Percentiles rank a stretch among this genome's conserved stretches.
Conservation (phyloP, 768 basidiomycete genomes). For the Rhizopogon sp. region DNA sequence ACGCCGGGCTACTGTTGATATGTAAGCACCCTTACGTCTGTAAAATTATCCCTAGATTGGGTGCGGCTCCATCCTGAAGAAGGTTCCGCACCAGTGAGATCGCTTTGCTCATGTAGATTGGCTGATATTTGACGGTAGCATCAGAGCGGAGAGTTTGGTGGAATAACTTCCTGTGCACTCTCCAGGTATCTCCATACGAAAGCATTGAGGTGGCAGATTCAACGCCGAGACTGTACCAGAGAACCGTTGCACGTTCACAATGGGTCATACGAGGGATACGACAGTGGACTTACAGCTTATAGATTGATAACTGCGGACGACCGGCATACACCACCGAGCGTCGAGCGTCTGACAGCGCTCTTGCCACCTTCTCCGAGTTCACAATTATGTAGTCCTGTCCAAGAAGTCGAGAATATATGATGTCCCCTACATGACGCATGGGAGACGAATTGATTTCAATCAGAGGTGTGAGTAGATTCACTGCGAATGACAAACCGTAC, state of each 20-base stretch:
- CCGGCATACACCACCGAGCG: conserved; percentile 40
- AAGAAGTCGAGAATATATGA: no score
- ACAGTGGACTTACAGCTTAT: not conserved
- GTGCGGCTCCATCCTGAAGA: not conserved
- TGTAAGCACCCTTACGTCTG: conserved; percentile 1
- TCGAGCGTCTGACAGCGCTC: conserved; percentile 37
- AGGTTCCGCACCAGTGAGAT: not conserved
- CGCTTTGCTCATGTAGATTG: conserved; percentile 1
- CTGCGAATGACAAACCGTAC: no score
- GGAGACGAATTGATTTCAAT: no score
- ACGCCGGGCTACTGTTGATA: not conserved
- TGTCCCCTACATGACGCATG: no score
- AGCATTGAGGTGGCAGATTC: conserved; percentile 6
- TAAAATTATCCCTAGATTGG: not conserved
- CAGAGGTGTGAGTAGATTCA: no score
- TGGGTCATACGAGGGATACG: not conserved
- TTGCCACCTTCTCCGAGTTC: conserved; percentile 33
- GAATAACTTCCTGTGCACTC: conserved; percentile 11
- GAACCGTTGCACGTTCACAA: not conserved
- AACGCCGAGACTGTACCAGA: conserved; percentile 1
- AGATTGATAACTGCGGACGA: not conserved
- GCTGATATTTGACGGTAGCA: conserved; percentile 2
- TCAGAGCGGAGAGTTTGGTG: conserved; percentile 9
- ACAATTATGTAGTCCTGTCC: conserved; percentile 34
- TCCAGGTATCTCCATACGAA: conserved; percentile 14